Evolutionary conservation across 2,329 filamentous ascomycete species (phyloP), one percentile per base, ranked within the genome.

Genomic region (Aureobasidium sp.): DNA sequence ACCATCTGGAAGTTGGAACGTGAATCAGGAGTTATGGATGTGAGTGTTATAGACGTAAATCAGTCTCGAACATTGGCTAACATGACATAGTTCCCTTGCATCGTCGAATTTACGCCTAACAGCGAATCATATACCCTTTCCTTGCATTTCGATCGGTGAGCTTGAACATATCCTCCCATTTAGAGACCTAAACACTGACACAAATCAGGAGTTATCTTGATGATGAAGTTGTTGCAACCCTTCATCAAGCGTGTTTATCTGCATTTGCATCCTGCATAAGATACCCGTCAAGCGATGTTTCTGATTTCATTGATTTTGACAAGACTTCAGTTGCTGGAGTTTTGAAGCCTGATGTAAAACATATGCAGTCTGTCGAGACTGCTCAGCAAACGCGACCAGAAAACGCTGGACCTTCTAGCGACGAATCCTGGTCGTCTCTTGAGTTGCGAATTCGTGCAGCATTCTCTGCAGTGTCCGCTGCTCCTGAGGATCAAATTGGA

Each of bases 1-100:
- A 65, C 69, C 1, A 76, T 84, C 39, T 85, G 82, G 82, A 75
- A 70, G 22, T 68, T 82, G 29, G 68, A 80, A 49, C 72, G 79
- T 11, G 82, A 85, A 51, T 68, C 76, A 55, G 81, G 84, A 36
- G 77, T 82, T 5, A 92, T 92, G 87, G 88, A 90, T 71, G 77
- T 89, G 20, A 45, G 59, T 55, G 25, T 27, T 3, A 11, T n/a
- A 2, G 17, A 17, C 15, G 22, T 3, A 14, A 14, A n/a, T 29
- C 14, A 42, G 6, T 5, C 4, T 9, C n/a, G 8, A n/a, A 9
- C 42, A n/a, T 9, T 17, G 11, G 27, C 47, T 48, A 39, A 48
- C 22, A 45, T 17, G 11, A 39, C 12, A 42, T 25, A 62, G 44
- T 65, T 65, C 41, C 64, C 64, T 47, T 63, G 59, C 51, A 65